Base-by-base conservation (phyloP, 495 filamentous ascomycete genomes). In the Corynascus novoguineensis region DNA sequence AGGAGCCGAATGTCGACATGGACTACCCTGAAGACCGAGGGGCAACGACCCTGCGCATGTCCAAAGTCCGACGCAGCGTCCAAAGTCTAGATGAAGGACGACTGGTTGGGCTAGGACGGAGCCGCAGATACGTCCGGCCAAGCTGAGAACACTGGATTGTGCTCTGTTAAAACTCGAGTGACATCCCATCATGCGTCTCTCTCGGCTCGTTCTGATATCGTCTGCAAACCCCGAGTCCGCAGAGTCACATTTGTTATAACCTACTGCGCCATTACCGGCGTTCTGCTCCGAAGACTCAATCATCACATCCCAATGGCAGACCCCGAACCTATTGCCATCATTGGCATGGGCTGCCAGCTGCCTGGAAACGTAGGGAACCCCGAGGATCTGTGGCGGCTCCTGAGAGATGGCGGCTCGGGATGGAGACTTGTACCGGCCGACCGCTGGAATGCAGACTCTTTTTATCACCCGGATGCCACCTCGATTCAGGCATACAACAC, bases 321-420 rank as follows among this genome's bases (percentile, higher is more conserved):
- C 17, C 40, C 40, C 17, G 72, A 52, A 19, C 46, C 46, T 29
- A 34, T 49, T 49, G 46, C 46, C n/a, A 31, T 49, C 28, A 49
- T 49, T 34, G 46, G 46, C 28, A 49, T 49, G 46, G 17, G 46
- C n/a, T 49, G 46, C n/a, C 46, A 29, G 14, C n/a, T 49, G 0
- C 46, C 46, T 10, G 46, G 46, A 8, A 31, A 31, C 46, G 28
- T 19, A 28, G 29, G 29, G 27, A 32, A 17, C 46, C 17, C 28
- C 7, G 46, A 49, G 14, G 15, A 48, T 5, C 27, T 48, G 12
- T 48, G 45, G 45, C 11, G n/a, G 25, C 25, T 48, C 15, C 25
- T 48, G 27, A n/a, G 11, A 2, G 28, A 48, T 5, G 45, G 45
- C 46, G 27, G 46, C 15, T 32, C 27, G 15, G 28, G 5, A 17